phyloP scores from a whole-genome alignment of 768 basidiomycete genomes.

The Lyophyllum shimeji region DNA sequence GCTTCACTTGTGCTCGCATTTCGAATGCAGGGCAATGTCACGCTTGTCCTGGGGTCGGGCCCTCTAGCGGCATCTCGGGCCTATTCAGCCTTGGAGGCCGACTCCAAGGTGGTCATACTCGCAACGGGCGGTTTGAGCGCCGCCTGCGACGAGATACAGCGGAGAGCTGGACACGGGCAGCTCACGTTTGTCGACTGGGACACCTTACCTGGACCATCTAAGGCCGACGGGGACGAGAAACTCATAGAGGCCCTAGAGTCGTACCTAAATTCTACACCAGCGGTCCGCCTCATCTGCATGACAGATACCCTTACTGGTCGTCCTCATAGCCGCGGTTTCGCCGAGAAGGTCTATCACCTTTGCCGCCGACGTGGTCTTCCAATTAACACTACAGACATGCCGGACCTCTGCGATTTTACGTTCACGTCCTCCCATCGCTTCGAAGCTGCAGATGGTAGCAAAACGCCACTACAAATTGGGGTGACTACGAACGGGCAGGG shows the following conservation, averaged over 20 bases:
- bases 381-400: conserved; percentile 86
- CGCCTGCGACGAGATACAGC: conserved; percentile 73
- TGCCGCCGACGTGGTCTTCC: conserved; percentile 64
- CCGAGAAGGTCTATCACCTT: conserved; percentile 52
- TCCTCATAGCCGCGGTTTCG: conserved; percentile 51
- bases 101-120: conserved; percentile 68
- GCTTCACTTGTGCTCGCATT: conserved; percentile 83
- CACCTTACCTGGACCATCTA: conserved; percentile 36
- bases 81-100: conserved; percentile 80
- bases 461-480: conserved; percentile 67
- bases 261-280: conserved; percentile 36
- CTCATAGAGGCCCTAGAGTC: conserved; percentile 48
- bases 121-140: conserved; percentile 43
- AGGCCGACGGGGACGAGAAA: conserved; percentile 24
- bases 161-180: conserved; percentile 57
- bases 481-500: conserved; percentile 92
- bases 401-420: conserved; percentile 84
- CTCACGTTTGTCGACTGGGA: conserved; percentile 60
- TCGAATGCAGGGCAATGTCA: conserved; percentile 47
- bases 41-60: conserved; percentile 78
- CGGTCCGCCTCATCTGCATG: conserved; percentile 62
- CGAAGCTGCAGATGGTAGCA: conserved; percentile 41
- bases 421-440: conserved; percentile 89
- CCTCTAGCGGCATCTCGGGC: conserved; percentile 82
- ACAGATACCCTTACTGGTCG: conserved; percentile 69